A percentile compares a stretch with the other conserved stretches of the same genome.
Evolutionary conservation across 495 filamentous ascomycete species (phyloP).

Genomic region (Xylaria bambusicola): DNA sequence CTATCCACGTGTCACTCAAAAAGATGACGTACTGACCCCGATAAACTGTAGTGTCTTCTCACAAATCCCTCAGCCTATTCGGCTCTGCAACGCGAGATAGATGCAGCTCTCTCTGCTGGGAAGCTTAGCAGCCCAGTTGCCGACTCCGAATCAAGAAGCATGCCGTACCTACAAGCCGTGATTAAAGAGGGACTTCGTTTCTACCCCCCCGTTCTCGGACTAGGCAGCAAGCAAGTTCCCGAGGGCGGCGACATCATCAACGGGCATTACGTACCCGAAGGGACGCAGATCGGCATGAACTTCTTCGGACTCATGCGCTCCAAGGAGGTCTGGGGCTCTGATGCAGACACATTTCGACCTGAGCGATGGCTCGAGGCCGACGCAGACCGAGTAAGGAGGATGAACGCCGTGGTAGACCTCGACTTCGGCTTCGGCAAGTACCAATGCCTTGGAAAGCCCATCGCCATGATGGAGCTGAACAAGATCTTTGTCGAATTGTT

Average conservation of each 20-base stretch:
- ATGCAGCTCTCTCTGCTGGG: conserved; percentile 33
- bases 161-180: conserved; percentile 49
- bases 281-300: conserved; percentile 53
- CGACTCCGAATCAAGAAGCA: conserved; percentile 39
- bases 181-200: conserved; percentile 48
- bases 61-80: conserved; percentile 44
- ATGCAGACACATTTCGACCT: conserved; percentile 50
- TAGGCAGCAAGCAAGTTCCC: conserved; percentile 48
- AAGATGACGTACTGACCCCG: too few relatives aligned
- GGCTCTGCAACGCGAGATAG: conserved; percentile 58
- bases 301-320: conserved; percentile 32
- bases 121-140: conserved; percentile 35
- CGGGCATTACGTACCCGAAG: conserved; percentile 56
- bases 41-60: too few relatives aligned
- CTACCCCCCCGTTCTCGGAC: conserved; percentile 42
- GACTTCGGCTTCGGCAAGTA: conserved; percentile 42
- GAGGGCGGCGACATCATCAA: conserved; percentile 54
- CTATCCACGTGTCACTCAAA: too few relatives aligned
- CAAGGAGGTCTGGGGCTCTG: conserved; percentile 44
- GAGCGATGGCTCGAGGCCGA: conserved; percentile 53
- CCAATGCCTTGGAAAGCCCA: conserved; percentile 41
- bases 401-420: conserved; percentile 35
- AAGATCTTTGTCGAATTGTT: conserved; percentile 57
- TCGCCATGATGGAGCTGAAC: conserved; percentile 48
- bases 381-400: conserved; percentile 28